phyloP scores from a whole-genome alignment of 305 asterid species.

The Fraxinus paxiana region DNA sequence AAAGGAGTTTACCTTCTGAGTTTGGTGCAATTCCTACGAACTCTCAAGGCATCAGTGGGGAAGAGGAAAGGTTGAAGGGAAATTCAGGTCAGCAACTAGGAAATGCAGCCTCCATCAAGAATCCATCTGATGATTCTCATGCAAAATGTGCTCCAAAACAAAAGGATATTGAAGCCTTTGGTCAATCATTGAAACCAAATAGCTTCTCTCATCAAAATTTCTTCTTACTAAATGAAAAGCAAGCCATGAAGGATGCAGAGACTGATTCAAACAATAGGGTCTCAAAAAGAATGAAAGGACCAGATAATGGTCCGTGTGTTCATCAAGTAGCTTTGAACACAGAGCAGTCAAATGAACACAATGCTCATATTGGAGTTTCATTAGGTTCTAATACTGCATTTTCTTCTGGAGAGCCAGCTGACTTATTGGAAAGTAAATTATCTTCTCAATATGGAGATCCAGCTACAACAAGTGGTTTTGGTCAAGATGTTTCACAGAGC shows the following conservation, averaged over 20 bases:
- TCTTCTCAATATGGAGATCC: conserved; percentile 37
- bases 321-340: conserved; percentile 32
- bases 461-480: conserved; percentile 33
- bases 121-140: conserved; percentile 45
- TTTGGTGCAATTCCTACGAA: conserved; percentile 31
- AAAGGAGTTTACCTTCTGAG: conserved; percentile 25
- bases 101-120: conserved; percentile 29
- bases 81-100: conserved; percentile 38
- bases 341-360: conserved; percentile 34
- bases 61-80: conserved; percentile 40
- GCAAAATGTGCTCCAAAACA: conserved; percentile 47
- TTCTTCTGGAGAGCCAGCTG: conserved; percentile 41
- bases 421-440: conserved; percentile 30
- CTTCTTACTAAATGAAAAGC: conserved; percentile 39
- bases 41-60: conserved; percentile 32
- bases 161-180: conserved; percentile 65
- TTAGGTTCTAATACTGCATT: conserved; percentile 31
- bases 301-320: conserved; percentile 34
- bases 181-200: conserved; percentile 61
- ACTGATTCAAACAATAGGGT: conserved; percentile 47
- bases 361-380: conserved; percentile 31
- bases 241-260: conserved; percentile 37
- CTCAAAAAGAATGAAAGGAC: conserved; percentile 48
- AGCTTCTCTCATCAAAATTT: conserved; percentile 39
- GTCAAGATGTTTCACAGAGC: conserved; percentile 37